These are phyloP conservation scores for Tricholoma matsutake DNA, from an alignment of 768 basidiomycete species.

Conservation along the genomic window DNA sequence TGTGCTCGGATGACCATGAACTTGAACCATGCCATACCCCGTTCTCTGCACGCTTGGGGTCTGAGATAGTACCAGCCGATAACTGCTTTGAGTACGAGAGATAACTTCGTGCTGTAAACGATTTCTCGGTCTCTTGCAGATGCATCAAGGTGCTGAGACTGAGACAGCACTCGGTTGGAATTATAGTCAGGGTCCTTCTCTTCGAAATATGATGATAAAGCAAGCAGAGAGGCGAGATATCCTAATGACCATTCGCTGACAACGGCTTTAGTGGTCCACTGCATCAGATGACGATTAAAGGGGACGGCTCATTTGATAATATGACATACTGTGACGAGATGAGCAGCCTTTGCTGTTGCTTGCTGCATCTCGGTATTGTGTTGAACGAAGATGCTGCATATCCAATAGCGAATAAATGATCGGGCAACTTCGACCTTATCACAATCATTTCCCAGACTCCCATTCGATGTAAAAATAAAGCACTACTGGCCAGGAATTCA, in stretches of 20 bases:
- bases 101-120: background rate
- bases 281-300: background rate
- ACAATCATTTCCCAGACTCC: background rate
- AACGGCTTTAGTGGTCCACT: background rate
- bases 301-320: background rate
- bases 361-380: background rate
- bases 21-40: slow-evolving; percentile 19
- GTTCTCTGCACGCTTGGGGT: slow-evolving; percentile 15
- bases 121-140: background rate
- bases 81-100: slow-evolving; percentile 14
- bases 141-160: background rate
- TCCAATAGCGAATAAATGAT: background rate
- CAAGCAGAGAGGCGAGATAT: background rate
- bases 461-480: background rate
- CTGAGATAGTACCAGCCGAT: slow-evolving; percentile 24
- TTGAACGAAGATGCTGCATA: background rate
- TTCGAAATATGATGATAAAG: background rate
- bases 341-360: background rate
- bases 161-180: background rate
- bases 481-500: background rate
- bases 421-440: background rate
- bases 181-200: background rate
- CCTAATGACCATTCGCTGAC: background rate
- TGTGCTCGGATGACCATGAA: slow-evolving; percentile 19
- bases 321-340: background rate